Percentiles rank a stretch among this genome's conserved stretches.
These are phyloP conservation scores for Boletus sensibilis DNA, from an alignment of 768 basidiomycete species.

Conservation along the genomic window DNA sequence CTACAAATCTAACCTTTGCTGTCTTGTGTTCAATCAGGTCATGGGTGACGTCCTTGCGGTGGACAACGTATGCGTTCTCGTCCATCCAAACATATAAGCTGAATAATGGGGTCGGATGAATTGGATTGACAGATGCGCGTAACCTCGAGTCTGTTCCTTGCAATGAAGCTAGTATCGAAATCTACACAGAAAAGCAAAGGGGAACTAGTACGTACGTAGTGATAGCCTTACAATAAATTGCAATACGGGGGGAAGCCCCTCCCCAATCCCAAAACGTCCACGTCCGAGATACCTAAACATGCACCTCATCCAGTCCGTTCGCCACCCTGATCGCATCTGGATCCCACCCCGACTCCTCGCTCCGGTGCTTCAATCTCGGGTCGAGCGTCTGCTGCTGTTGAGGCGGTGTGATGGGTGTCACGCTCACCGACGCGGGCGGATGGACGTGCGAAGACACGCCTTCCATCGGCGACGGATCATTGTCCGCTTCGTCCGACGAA, in stretches of 20 bases:
- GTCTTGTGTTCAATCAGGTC: background rate
- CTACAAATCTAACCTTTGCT: background rate
- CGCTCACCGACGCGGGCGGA: conserved; percentile 27
- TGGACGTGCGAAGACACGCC: conserved; percentile 30
- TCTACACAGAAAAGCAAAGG: background rate
- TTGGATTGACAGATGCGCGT: background rate
- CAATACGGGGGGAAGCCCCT: background rate
- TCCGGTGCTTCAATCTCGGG: conserved; percentile 32
- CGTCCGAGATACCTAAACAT: conserved; percentile 3
- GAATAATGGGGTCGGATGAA: background rate
- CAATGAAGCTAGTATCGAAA: background rate
- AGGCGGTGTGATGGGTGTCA: conserved; percentile 34
- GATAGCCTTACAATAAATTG: conserved; percentile 24
- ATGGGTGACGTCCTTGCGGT: background rate
- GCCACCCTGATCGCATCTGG: conserved; percentile 16
- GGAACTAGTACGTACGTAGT: conserved; percentile 1
- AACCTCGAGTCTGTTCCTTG: background rate
- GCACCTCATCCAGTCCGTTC: conserved; percentile 19
- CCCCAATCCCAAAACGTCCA: background rate
- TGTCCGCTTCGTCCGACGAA: conserved; percentile 29
- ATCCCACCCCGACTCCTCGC: conserved; percentile 31
- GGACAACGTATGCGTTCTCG: background rate
- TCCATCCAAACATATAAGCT: background rate
- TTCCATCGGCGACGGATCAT: conserved; percentile 35
- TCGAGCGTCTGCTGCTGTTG: conserved; percentile 24